Evolutionary conservation across 148 eudicot genomes (phyloP), one percentile per base, ranked within the genome.

Genomic region (Tetragonia tetragonoides): DNA sequence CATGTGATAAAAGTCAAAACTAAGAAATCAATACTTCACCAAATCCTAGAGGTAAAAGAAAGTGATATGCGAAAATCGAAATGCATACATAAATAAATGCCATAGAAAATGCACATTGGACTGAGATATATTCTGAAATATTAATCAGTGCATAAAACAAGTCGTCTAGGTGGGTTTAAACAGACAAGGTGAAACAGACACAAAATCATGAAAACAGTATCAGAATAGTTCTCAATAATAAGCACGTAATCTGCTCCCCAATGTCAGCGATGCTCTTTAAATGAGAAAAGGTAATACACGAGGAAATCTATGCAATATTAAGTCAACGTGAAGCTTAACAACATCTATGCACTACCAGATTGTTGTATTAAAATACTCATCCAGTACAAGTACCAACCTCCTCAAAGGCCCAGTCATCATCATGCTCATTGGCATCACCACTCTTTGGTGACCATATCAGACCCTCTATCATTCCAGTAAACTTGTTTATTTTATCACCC

Each of bases 401-500:
- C 83, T 96, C 99, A 80, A 87, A 89, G 46, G 95, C 93, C 99
- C 99, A 96, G 73, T 91, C 89, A 84, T 93, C 99, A 81, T 80
- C 85, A 61, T 85, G 88, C 70, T 85, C 87, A 81, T 80, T 88
- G 78, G 89, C 88, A 70, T 96, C 90, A 28, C 89, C 88, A 72
- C 82, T 77, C 85, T 85, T 93, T 74, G 99, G 99, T 75, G 99
- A 93, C 99, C 99, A 96, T 82, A 96, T 96, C 24, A 96, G 81
- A 59, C 99, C 98, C 84, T 96, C 99, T 54, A 96, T 88, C 91
- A 96, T 92, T 79, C 99, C 98, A 65, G 89, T 89, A 68, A 96
- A 91, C 85, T 96, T 96, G 86, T 96, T 91, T 41, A 96, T 80
- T 84, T 93, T 96, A 84, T 96, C 99, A 72, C 99, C 99, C 77